A percentile compares a stretch with the other conserved stretches of the same genome.
These are phyloP conservation scores for Ogataea henricii DNA, from an alignment of 805 yeast genomes.

Conservation along the genomic window DNA sequence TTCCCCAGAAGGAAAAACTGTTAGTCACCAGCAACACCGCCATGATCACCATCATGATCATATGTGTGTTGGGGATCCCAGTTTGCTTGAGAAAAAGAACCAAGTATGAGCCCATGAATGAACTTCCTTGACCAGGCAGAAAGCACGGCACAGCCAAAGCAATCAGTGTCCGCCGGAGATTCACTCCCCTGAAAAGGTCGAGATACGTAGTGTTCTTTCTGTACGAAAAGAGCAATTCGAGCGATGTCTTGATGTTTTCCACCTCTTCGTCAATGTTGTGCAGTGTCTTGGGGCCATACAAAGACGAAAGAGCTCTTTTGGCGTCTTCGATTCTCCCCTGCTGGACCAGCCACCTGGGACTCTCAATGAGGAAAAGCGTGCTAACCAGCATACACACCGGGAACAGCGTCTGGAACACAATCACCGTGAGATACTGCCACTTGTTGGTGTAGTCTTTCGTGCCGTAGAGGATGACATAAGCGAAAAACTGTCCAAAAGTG, in stretches of 20 bases:
- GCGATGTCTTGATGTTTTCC: slow-evolving; percentile 40
- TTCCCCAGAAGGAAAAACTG: slow-evolving; percentile 41
- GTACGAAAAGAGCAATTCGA: slow-evolving; percentile 32
- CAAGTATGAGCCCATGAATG: slow-evolving; percentile 46
- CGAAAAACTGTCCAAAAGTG: slow-evolving; percentile 39
- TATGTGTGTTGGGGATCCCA: slow-evolving; percentile 39
- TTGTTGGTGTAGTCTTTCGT: slow-evolving; percentile 10
- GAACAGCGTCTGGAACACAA: slow-evolving; percentile 33
- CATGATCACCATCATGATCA: slow-evolving; percentile 24
- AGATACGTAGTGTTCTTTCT: slow-evolving; percentile 33
- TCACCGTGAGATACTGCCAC: slow-evolving; percentile 22
- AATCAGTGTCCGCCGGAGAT: slow-evolving; percentile 49
- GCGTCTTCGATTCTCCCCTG: slow-evolving; percentile 47
- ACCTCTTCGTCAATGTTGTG: slow-evolving; percentile 40
- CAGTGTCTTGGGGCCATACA: slow-evolving; percentile 41
- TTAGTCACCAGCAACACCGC: slow-evolving; percentile 11
- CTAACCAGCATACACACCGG: slow-evolving; percentile 18
- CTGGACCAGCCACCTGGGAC: slow-evolving; percentile 44
- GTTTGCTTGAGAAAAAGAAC: slow-evolving; percentile 35
- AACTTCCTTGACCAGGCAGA: slow-evolving; percentile 49
- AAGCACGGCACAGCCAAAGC: slow-evolving; percentile 40
- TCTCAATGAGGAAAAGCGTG: slow-evolving; percentile 36
- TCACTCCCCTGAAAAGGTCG: slow-evolving; percentile 47
- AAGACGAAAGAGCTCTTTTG: slow-evolving; percentile 39
- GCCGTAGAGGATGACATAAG: slow-evolving; percentile 22